Evolutionary conservation across 805 yeast genomes (phyloP).

Genomic region (Candida boidinii): DNA sequence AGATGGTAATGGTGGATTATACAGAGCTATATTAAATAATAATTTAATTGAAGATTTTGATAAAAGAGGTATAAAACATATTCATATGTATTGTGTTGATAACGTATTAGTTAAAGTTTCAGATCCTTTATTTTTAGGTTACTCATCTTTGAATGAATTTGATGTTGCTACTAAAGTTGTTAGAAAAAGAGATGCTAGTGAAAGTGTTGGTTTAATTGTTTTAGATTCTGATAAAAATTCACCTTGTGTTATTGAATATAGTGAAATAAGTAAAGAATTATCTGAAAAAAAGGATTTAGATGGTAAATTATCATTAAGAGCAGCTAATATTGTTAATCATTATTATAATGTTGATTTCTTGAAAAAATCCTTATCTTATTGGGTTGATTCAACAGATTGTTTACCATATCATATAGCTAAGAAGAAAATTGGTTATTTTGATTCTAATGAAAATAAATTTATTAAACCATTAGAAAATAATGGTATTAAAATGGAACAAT

Average conservation of each 20-base stretch:
- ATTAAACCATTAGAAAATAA: slow-evolving; percentile 68
- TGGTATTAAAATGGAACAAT: slow-evolving; percentile 93
- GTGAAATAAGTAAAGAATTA: slow-evolving; percentile 74
- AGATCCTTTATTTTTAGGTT: slow-evolving; percentile 86
- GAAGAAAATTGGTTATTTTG: slow-evolving; percentile 64
- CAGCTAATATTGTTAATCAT: slow-evolving; percentile 96
- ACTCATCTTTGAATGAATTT: slow-evolving; percentile 57
- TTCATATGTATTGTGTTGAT: slow-evolving; percentile 97
- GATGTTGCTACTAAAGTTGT: slow-evolving; percentile 91
- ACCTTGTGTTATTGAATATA: slow-evolving; percentile 93
- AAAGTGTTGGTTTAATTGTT: slow-evolving; percentile 89
- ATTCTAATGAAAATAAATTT: slow-evolving; percentile 34
- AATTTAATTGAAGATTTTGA: slow-evolving; percentile 62
- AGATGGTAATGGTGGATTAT: slow-evolving; percentile 97
- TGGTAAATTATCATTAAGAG: slow-evolving; percentile 67
- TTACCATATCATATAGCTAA: slow-evolving; percentile 94
- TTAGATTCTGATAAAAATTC: slow-evolving; percentile 41
- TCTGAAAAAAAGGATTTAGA: slow-evolving; percentile 55
- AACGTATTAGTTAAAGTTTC: slow-evolving; percentile 87
- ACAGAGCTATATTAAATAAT: slow-evolving; percentile 66
- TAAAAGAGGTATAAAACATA: slow-evolving; percentile 66
- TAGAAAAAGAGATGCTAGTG: slow-evolving; percentile 79
- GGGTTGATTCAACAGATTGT: slow-evolving; percentile 57
- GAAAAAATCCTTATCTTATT: slow-evolving; percentile 45
- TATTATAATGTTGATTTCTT: slow-evolving; percentile 82